phyloP scores from a whole-genome alignment of 2,329 filamentous ascomycete species.

The Aspergillus niger region DNA sequence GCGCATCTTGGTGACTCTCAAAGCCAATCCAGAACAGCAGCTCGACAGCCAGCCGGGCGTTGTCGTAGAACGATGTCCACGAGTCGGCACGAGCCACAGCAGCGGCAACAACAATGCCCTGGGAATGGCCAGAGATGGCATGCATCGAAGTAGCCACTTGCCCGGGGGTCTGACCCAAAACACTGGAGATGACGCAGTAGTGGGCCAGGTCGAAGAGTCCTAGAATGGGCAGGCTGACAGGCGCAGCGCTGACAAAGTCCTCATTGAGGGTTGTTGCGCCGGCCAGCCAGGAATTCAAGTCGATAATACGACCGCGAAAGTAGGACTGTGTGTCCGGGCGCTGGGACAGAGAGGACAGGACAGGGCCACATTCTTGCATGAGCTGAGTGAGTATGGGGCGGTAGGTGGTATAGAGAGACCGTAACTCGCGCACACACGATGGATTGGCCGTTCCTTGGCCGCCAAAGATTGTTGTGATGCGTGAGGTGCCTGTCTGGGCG shows the following conservation, averaged over 20 bases:
- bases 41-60: slow-evolving; percentile 29
- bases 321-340: neutral
- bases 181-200: slow-evolving; percentile 1
- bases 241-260: slow-evolving; percentile 36
- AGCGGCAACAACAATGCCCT: slow-evolving; percentile 41
- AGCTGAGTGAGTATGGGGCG: neutral
- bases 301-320: neutral
- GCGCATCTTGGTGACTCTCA: slow-evolving; percentile 27
- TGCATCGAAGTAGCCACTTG: neutral
- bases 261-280: slow-evolving; percentile 28
- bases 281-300: slow-evolving; percentile 9
- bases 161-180: neutral
- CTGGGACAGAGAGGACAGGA: neutral
- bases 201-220: slow-evolving; percentile 32
- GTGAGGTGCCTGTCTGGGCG: neutral
- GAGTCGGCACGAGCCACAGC: slow-evolving; percentile 31
- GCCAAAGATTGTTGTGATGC: neutral
- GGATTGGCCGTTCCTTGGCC: slow-evolving; percentile 1
- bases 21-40: slow-evolving; percentile 41
- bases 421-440: neutral
- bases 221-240: slow-evolving; percentile 43
- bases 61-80: slow-evolving; percentile 36
- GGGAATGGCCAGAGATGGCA: slow-evolving; percentile 35
- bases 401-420: slow-evolving; percentile 1
- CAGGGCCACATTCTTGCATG: neutral